These are phyloP conservation scores for Talaromyces sp. DNA, from an alignment of 2,329 filamentous ascomycete species.

Conservation along the genomic window DNA sequence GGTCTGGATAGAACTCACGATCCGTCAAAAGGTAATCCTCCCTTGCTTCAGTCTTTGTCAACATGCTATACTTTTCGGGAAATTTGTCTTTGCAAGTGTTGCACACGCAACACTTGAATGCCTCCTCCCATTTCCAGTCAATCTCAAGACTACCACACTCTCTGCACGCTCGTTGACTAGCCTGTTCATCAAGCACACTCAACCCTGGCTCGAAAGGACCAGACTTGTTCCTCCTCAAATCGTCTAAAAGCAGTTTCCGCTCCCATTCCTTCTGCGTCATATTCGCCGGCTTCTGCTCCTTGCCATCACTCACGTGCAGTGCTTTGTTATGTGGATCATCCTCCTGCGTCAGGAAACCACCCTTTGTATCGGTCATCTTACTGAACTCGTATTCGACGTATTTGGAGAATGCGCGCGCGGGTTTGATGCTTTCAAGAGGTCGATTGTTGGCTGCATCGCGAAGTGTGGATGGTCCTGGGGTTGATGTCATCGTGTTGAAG, in stretches of 20 bases:
- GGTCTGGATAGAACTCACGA: conserved; percentile 52
- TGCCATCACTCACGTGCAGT: conserved; percentile 55
- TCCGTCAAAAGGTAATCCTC: conserved; percentile 96
- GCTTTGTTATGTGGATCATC: conserved; percentile 89
- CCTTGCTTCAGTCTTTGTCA: conserved; percentile 94
- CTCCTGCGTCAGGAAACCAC: conserved; percentile 84
- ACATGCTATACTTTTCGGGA: conserved; percentile 88
- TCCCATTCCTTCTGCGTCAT: conserved; percentile 96
- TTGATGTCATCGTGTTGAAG: conserved; percentile 60
- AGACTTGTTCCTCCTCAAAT: conserved; percentile 67
- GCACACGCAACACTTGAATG: conserved; percentile 74
- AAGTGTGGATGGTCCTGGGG: conserved; percentile 54
- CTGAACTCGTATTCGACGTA: conserved; percentile 98
- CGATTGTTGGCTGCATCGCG: conserved; percentile 60
- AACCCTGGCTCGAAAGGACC: conserved; percentile 87
- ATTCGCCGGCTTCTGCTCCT: conserved; percentile 70
- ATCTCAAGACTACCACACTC: conserved; percentile 85
- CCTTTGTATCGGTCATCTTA: conserved; percentile 96
- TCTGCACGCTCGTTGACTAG: conserved; percentile 68
- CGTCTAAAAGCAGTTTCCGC: conserved; percentile 68
- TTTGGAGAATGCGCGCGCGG: conserved; percentile 84
- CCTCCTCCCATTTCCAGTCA: conserved; percentile 91
- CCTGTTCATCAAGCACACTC: conserved; percentile 65
- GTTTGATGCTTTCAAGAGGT: conserved; percentile 57
- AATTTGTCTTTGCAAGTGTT: conserved; percentile 79